Base-by-base conservation (phyloP, 2,329 filamentous ascomycete species). In the Tolypocladium album region DNA sequence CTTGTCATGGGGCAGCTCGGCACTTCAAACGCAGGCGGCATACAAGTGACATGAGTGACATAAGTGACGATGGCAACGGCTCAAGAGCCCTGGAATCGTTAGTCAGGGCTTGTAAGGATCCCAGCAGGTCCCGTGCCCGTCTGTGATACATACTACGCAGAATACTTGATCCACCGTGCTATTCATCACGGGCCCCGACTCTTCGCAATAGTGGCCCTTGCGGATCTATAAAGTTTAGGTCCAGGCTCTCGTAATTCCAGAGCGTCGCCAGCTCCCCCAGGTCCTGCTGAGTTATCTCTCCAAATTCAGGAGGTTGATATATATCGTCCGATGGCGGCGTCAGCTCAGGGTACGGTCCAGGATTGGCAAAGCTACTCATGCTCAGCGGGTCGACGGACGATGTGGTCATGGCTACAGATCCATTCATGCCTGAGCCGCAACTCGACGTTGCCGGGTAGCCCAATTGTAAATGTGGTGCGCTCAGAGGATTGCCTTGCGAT, bases 191-290 rank as follows among this genome's bases (percentile, higher is more conserved):
- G 34, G 5, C 15, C 24, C 27, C 20, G 5, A 20, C 12, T 13
- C 42, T 34, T n/a, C 52, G 8, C 24, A 31, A 59, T 4, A 45
- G 27, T 11, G 22, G 34, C n/a, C 57, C 59, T n/a, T 43, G 60
- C 2, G 63, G 59, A n/a, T 60, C 61, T 38, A 71, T 66, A 24
- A 73, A 73, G 55, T 66, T 62, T 43, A 73, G 65, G 55, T 73
- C 68, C 52, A 74, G 62, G 27, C 67, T 70, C 60, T 71, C 67
- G 45, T 72, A 72, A 55, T 74, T 68, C 72, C 71, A 74, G 27
- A 73, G 58, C 8, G 62, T 64, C 4, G 70, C 70, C 59, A 74
- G 57, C 8, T 72, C 68, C 13, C 71, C 71, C 31, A 74, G 64
- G n/a, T 72, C 69, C 24, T 67, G 64, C n/a, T 71, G 68, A 3